Evolutionary conservation across 495 filamentous ascomycete species (phyloP).

Genomic region (Neurospora intermedia): DNA sequence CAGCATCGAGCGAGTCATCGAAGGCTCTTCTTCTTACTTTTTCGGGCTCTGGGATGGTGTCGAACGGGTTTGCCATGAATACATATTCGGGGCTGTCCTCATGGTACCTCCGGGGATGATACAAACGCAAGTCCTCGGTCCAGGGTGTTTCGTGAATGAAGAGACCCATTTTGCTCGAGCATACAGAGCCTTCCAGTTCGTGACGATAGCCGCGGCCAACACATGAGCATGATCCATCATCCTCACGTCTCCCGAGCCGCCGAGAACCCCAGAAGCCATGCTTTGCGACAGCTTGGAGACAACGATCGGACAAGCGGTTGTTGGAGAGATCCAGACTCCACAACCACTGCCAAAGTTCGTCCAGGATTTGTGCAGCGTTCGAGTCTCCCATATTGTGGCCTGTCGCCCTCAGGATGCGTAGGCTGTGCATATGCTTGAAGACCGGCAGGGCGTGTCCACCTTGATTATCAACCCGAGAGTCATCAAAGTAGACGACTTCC

Average conservation of each 20-base stretch:
- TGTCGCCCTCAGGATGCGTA: constrained; percentile 30
- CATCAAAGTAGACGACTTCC: constrained; percentile 32
- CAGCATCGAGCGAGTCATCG: not conserved
- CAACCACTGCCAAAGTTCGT: constrained; percentile 21
- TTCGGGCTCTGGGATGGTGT: not conserved
- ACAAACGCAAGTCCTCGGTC: not conserved
- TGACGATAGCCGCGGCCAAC: not conserved
- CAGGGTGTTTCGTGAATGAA: not conserved
- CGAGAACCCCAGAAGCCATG: not conserved
- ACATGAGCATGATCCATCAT: not conserved
- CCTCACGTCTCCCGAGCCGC: not conserved
- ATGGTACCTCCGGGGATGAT: not conserved
- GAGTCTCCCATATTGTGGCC: constrained; percentile 28
- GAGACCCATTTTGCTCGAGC: not conserved
- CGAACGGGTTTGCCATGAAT: not conserved
- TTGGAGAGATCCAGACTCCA: constrained; percentile 38
- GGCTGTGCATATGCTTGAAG: constrained; percentile 14
- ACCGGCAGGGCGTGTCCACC: not conserved
- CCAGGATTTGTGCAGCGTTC: constrained; percentile 18
- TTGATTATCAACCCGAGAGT: constrained; percentile 28
- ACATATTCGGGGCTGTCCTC: not conserved
- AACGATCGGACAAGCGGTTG: constrained; percentile 28
- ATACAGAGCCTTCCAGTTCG: not conserved
- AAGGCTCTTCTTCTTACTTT: not conserved
- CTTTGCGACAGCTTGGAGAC: constrained; percentile 12